These are phyloP conservation scores for Remersonia thermophila DNA, from an alignment of 2,329 filamentous ascomycete genomes.

Conservation along the genomic window DNA sequence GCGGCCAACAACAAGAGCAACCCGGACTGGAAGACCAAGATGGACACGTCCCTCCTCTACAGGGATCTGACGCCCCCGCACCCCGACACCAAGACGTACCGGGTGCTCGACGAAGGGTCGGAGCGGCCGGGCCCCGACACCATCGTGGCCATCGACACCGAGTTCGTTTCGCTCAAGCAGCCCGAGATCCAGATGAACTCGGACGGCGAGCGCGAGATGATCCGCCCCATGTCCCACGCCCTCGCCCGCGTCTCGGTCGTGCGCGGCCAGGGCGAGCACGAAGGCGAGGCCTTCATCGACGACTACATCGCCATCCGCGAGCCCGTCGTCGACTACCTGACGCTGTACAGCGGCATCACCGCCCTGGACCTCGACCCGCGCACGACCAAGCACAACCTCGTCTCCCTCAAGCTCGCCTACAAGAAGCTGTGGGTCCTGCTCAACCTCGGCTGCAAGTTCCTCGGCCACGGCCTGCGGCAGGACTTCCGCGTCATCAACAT, in stretches of 20 bases:
- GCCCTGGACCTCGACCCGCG: slow-evolving; percentile 71
- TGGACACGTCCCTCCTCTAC: slow-evolving; percentile 79
- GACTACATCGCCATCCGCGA: slow-evolving; percentile 92
- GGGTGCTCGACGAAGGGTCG: slow-evolving; percentile 38
- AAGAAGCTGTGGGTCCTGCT: slow-evolving; percentile 97
- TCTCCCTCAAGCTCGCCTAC: slow-evolving; percentile 83
- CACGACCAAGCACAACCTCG: slow-evolving; percentile 67
- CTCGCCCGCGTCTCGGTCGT: slow-evolving; percentile 89
- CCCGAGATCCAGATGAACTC: slow-evolving; percentile 95
- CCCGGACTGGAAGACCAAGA: slow-evolving; percentile 68
- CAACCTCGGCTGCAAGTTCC: slow-evolving; percentile 85
- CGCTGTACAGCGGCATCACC: slow-evolving; percentile 84
- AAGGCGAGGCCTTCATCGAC: slow-evolving; percentile 84
- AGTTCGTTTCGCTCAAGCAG: slow-evolving; percentile 86
- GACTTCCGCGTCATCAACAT: slow-evolving; percentile 99
- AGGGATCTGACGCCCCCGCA: slow-evolving; percentile 43
- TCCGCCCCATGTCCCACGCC: slow-evolving; percentile 79
- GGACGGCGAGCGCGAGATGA: slow-evolving; percentile 82
- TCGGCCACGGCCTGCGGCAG: slow-evolving; percentile 85
- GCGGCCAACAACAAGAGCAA: slow-evolving; percentile 71
- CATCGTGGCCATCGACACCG: slow-evolving; percentile 83
- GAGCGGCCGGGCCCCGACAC: slow-evolving; percentile 61
- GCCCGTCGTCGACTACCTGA: slow-evolving; percentile 88
- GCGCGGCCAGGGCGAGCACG: slow-evolving; percentile 62
- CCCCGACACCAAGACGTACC: slow-evolving; percentile 43